Conservation (phyloP, 2,329 filamentous ascomycete species). For the Phoma sp. region DNA sequence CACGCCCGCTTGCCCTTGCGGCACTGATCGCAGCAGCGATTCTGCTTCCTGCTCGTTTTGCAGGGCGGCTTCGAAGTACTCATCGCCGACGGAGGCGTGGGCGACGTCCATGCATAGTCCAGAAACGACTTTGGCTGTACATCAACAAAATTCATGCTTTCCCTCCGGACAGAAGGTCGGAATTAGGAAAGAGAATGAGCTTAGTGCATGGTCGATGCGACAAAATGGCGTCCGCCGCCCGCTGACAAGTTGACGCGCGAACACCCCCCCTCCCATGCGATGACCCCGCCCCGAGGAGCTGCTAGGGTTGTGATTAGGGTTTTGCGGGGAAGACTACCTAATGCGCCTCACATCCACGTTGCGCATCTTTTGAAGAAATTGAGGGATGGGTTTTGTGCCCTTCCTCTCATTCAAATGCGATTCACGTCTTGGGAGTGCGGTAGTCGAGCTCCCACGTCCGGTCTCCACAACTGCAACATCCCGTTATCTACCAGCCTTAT, state of each 20-base stretch:
- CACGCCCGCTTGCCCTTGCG: slow-evolving; percentile 55
- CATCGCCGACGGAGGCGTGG: slow-evolving; percentile 27
- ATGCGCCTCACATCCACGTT: slow-evolving; percentile 18
- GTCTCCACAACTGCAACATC: too few species aligned
- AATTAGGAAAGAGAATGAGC: slow-evolving; percentile 37
- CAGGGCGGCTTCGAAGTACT: slow-evolving; percentile 32
- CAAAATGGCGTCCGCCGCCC: slow-evolving; percentile 16
- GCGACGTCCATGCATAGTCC: slow-evolving; percentile 46
- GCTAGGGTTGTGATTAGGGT: slow-evolving; percentile 12
- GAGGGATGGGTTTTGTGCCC: neutral
- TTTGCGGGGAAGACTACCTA: slow-evolving; percentile 40
- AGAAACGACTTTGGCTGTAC: slow-evolving; percentile 45
- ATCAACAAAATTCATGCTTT: slow-evolving; percentile 46
- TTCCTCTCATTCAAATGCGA: neutral
- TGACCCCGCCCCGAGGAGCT: slow-evolving; percentile 31
- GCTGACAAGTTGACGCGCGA: slow-evolving; percentile 14
- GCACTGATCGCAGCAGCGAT: slow-evolving; percentile 56
- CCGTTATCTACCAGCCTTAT: too few species aligned
- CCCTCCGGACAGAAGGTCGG: slow-evolving; percentile 31
- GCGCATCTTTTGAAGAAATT: neutral
- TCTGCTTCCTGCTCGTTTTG: slow-evolving; percentile 49
- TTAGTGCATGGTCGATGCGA: slow-evolving; percentile 15
- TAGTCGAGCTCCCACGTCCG: too few species aligned
- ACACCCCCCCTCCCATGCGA: slow-evolving; percentile 21
- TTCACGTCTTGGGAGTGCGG: neutral